phyloP scores from a whole-genome alignment of 768 basidiomycete genomes.

The Boletus tylopilopsis region DNA sequence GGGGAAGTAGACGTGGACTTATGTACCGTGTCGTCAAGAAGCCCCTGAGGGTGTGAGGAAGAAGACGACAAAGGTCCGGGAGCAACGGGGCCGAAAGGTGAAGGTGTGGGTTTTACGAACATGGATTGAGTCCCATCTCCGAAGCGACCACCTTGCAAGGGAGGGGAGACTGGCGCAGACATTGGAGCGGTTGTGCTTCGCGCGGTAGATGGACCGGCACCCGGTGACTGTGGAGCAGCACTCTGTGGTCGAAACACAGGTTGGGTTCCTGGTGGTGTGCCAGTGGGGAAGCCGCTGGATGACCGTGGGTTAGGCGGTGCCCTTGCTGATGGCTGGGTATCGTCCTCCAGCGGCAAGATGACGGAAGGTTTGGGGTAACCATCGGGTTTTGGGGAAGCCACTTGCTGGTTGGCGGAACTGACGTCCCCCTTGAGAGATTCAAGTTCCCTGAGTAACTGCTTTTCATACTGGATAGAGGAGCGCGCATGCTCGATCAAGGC shows the following conservation, averaged over 20 bases:
- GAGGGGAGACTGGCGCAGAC: conserved; percentile 36
- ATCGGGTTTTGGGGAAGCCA: conserved; percentile 41
- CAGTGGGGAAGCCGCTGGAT: conserved; percentile 18
- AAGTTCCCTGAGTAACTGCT: conserved; percentile 81
- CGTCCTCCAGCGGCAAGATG: conserved; percentile 64
- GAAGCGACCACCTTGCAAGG: conserved; percentile 62
- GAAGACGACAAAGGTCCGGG: conserved; percentile 36
- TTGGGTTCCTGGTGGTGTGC: conserved; percentile 16
- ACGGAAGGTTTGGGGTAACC: conserved; percentile 58
- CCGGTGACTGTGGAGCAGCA: conserved; percentile 46
- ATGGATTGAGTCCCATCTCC: conserved; percentile 78
- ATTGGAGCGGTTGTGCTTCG: conserved; percentile 17
- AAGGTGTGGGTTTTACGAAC: conserved; percentile 56
- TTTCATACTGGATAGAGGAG: conserved; percentile 88
- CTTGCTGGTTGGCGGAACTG: conserved; percentile 59
- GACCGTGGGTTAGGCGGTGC: conserved; percentile 20
- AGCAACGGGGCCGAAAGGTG: conserved; percentile 34
- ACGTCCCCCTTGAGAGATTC: conserved; percentile 82
- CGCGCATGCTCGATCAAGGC: conserved; percentile 92
- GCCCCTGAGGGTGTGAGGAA: conserved; percentile 25
- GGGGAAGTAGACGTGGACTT: conserved; percentile 3
- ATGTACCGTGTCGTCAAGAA: conserved; percentile 10
- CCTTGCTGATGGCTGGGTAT: conserved; percentile 31
- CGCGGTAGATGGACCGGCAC: conserved; percentile 50
- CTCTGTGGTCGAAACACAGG: conserved; percentile 27